Percentiles rank a stretch among this genome's conserved stretches.
phyloP scores from a whole-genome alignment of 1,284 basidiomycete species.

The Filobasidium uniguttulatum region DNA sequence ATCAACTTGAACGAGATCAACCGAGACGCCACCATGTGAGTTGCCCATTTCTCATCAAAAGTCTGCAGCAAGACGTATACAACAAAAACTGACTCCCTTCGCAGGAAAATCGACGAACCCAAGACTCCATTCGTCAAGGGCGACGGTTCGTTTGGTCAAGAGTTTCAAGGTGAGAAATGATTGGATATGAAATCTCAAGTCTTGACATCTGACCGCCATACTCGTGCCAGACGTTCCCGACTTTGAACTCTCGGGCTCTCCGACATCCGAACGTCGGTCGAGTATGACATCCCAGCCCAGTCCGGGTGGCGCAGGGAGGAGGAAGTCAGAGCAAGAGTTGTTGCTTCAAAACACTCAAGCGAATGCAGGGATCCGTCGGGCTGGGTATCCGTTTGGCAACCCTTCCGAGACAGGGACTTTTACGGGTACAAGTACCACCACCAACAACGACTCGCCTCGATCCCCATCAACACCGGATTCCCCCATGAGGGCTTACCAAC shows the following conservation, averaged over 20 bases:
- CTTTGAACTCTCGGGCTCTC: conserved; percentile 23
- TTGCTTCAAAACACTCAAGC: background rate
- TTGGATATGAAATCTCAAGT: too few relatives aligned
- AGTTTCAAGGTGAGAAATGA: too few relatives aligned
- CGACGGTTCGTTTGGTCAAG: conserved; percentile 50
- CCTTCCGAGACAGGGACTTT: background rate
- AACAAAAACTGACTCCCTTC: background rate
- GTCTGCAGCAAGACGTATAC: background rate
- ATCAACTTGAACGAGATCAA: conserved; percentile 75
- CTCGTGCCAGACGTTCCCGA: conserved; percentile 47
- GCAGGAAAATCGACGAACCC: conserved; percentile 75
- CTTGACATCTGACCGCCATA: too few relatives aligned
- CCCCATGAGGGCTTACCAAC: background rate
- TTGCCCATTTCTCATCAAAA: background rate
- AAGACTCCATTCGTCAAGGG: conserved; percentile 92
- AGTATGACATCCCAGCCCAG: conserved; percentile 35
- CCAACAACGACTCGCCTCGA: background rate
- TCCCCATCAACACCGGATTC: background rate
- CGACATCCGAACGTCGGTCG: background rate
- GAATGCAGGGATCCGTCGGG: background rate
- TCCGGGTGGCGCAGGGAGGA: conserved; percentile 33
- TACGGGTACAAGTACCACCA: background rate
- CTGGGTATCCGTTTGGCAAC: background rate
- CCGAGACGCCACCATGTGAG: conserved; percentile 74
- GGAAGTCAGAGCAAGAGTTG: background rate